Conservation (phyloP, 2,329 filamentous ascomycete genomes). For the Talaromyces sp. region DNA sequence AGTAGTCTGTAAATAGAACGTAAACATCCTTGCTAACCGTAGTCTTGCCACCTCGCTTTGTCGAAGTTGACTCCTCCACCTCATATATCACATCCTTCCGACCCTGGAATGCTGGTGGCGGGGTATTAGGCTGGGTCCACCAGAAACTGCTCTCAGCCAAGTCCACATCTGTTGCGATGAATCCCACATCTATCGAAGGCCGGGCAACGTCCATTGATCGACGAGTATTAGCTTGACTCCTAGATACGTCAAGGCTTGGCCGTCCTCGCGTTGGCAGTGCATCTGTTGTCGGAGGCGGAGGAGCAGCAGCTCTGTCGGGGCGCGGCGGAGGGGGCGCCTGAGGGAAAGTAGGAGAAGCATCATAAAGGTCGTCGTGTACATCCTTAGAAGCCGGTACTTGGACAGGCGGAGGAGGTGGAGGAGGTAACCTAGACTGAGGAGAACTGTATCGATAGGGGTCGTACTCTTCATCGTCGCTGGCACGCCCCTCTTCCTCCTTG, state of each 20-base stretch:
- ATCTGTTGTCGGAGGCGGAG: constrained; percentile 31
- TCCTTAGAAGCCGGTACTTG: constrained; percentile 19
- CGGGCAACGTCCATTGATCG: constrained; percentile 72
- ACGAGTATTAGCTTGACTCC: constrained; percentile 47
- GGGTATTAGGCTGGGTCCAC: constrained; percentile 78
- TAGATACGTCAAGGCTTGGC: constrained; percentile 62
- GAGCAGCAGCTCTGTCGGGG: constrained; percentile 40
- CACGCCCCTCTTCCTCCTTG: constrained; percentile 19
- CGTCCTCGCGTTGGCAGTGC: constrained; percentile 39
- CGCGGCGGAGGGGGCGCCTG: constrained; percentile 23
- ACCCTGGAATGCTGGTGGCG: constrained; percentile 76
- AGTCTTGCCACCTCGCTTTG: constrained; percentile 65
- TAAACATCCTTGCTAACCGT: constrained; percentile 75
- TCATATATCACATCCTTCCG: constrained; percentile 81
- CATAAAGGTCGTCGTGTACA: constrained; percentile 44
- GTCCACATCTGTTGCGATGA: constrained; percentile 84
- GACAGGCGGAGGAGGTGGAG: constrained; percentile 16
- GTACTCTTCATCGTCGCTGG: constrained; percentile 47
- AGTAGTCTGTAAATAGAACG: constrained; percentile 93
- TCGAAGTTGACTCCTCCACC: constrained; percentile 69
- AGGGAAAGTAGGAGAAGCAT: constrained; percentile 37
- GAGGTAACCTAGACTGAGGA: constrained; percentile 28
- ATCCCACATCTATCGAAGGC: constrained; percentile 72
- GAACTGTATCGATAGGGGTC: constrained; percentile 50
- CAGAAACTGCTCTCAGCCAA: constrained; percentile 69